Evolutionary conservation across 352 stramenopile species (phyloP), one percentile per base, ranked within the genome.

Genomic region (Pythium folliculosum): DNA sequence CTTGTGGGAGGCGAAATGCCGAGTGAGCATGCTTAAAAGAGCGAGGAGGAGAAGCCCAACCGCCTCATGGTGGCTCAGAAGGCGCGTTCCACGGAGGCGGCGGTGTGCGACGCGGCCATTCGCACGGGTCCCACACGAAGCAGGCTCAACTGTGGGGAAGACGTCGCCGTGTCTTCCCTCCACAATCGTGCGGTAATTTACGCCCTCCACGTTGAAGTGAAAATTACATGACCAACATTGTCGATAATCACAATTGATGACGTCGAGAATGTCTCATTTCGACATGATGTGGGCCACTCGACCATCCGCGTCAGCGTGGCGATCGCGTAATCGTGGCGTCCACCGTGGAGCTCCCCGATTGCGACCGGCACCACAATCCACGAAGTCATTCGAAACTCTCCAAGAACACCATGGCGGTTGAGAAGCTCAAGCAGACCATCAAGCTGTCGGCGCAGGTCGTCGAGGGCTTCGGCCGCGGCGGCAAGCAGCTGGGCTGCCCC

Each of bases 401-500:
- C 35, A 52, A 50, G 5, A 35, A 30, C 1, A 68, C 23, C 43
- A 91, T 90, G 81, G 48, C 67, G 1, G 73, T 93, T n/a, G 69
- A 90, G 62, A 71, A 69, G 50, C 53, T 92, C 44, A 80, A 88
- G 67, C 79, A 73, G 32, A 68, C 80, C 51, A 79, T 98, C 43
- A 80, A 84, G 48, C 80, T 97, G 43, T 83, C 94, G 56, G 96
- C 94, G 23, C 87, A 81, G 10, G 96, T 99, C n/a, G 94, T 96
- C 47, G 81, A 89, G 57, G 96, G 96, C 14, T 99, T 98, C 65
- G 94, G 95, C 13, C 88, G 96, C 52, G 96, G 96, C 38, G 93
- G 95, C 21, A 98, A 98, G 71, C 96, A 99, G 74, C 81, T 99
- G 25, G 96, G 96, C 16, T 95, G 98, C 32, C 95, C 96, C 19